Evolutionary conservation across 768 basidiomycete species (phyloP).

Genomic region (Glaciozyma antarctica): DNA sequence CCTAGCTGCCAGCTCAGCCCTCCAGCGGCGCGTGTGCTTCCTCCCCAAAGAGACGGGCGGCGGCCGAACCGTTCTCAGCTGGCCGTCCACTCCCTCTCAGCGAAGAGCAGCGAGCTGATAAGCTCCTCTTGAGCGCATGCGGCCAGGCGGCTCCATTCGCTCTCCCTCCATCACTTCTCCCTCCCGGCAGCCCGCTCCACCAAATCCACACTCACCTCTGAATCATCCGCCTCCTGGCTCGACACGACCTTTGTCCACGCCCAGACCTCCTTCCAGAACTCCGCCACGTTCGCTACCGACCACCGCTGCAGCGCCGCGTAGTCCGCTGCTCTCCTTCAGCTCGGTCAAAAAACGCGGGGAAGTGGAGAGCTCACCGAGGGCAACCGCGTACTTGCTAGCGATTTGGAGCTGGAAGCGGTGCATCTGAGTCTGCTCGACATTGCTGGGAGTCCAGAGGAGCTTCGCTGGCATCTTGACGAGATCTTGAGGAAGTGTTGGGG

Average conservation of each 20-base stretch:
- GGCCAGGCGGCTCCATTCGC: too few relatives aligned
- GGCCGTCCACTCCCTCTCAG: too few relatives aligned
- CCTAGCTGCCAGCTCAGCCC: too few relatives aligned
- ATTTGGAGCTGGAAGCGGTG: neutral
- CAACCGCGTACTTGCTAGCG: neutral
- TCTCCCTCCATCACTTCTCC: neutral
- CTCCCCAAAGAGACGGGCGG: too few relatives aligned
- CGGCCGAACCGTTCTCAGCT: too few relatives aligned
- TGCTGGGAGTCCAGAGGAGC: neutral
- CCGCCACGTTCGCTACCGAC: conserved; percentile 53
- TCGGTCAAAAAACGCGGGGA: neutral
- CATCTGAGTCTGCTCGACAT: conserved; percentile 1
- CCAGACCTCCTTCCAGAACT: conserved; percentile 69
- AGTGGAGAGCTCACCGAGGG: neutral
- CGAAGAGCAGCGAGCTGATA: too few relatives aligned
- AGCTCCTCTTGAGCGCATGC: too few relatives aligned
- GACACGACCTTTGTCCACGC: conserved; percentile 57
- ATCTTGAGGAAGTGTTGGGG: too few relatives aligned
- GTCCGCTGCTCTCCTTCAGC: neutral
- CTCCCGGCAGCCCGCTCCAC: neutral
- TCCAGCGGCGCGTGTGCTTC: too few relatives aligned
- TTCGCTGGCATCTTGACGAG: neutral
- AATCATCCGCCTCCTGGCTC: conserved; percentile 50
- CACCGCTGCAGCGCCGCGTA: conserved; percentile 47
- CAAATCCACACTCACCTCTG: neutral